Percentiles rank a stretch among this genome's conserved stretches.
phyloP scores from a whole-genome alignment of 2,329 filamentous ascomycete genomes.

The Fusarium redolens region DNA sequence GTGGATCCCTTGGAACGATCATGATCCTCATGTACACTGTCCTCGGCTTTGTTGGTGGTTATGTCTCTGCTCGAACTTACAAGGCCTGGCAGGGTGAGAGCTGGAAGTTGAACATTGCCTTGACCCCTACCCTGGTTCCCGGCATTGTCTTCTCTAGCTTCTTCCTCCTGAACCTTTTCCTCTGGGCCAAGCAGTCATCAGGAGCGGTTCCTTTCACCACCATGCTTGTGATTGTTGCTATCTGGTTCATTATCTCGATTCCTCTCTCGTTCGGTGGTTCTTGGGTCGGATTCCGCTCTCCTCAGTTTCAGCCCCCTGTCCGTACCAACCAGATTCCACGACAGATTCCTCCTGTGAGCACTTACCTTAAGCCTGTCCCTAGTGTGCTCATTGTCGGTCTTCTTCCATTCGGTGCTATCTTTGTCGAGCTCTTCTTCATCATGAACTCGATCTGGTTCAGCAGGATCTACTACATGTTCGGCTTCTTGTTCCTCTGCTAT shows the following conservation, averaged over 20 bases:
- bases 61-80: constrained; percentile 89
- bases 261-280: constrained; percentile 90
- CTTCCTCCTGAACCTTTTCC: constrained; percentile 95
- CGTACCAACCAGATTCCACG: constrained; percentile 98
- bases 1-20: constrained; percentile 91
- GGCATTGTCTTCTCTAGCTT: constrained; percentile 87
- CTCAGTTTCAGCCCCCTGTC: constrained; percentile 80
- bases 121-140: constrained; percentile 88
- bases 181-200: constrained; percentile 92
- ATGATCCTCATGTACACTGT: constrained; percentile 94
- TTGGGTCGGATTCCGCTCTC: constrained; percentile 89
- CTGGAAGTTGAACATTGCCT: constrained; percentile 93
- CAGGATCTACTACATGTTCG: constrained; percentile 99
- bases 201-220: constrained; percentile 96
- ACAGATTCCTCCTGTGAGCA: constrained; percentile 87
- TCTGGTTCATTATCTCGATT: constrained; percentile 98
- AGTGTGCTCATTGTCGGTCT: constrained; percentile 93
- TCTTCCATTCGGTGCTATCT: constrained; percentile 94
- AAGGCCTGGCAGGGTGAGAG: constrained; percentile 91
- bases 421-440: constrained; percentile 98
- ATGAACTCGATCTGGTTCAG: constrained; percentile 99
- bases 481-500: constrained; percentile 97
- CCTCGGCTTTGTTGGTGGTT: constrained; percentile 92
- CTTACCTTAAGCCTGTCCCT: constrained; percentile 86
- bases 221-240: constrained; percentile 91